A percentile compares a stretch with the other conserved stretches of the same genome.
Conservation (phyloP, 169 alveolate genomes). For the Haemoproteus tartakovskyi region DNA sequence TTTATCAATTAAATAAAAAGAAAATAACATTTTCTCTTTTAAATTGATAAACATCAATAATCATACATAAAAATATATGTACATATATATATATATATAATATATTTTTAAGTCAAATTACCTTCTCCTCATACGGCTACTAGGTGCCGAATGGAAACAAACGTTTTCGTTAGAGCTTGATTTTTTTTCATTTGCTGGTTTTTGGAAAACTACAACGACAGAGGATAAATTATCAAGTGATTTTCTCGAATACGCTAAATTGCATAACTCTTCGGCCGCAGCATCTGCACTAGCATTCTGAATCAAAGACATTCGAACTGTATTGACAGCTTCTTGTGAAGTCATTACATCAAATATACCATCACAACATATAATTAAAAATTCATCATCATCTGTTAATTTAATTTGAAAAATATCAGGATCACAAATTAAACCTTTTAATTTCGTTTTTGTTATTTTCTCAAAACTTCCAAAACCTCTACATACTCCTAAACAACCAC, state of each 20-base stretch:
- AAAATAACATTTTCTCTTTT: no score
- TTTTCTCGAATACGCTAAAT: slow-evolving; percentile 72
- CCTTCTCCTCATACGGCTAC: slow-evolving; percentile 45
- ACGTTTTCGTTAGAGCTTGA: slow-evolving; percentile 4
- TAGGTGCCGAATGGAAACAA: slow-evolving; percentile 6
- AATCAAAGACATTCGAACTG: slow-evolving; percentile 69
- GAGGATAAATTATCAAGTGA: slow-evolving; percentile 77
- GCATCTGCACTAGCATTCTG: slow-evolving; percentile 62
- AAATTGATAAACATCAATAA: no score
- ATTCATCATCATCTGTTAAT: slow-evolving; percentile 87
- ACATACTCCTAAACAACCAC: slow-evolving; percentile 93
- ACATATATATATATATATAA: no score
- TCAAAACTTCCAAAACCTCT: slow-evolving; percentile 97
- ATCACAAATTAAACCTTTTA: slow-evolving; percentile 90
- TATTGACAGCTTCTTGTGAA: slow-evolving; percentile 90
- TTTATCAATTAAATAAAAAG: no score
- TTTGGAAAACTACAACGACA: slow-evolving; percentile 70
- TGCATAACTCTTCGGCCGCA: slow-evolving; percentile 74
- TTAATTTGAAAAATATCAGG: slow-evolving; percentile 91
- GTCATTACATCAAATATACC: slow-evolving; percentile 98
- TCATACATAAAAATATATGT: no score
- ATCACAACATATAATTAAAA: slow-evolving; percentile 96
- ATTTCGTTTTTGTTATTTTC: slow-evolving; percentile 83
- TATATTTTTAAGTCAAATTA: neutral
- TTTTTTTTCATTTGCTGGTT: slow-evolving; percentile 51